phyloP scores from a whole-genome alignment of 305 asterid genomes.

The Euphrasia arctica region DNA sequence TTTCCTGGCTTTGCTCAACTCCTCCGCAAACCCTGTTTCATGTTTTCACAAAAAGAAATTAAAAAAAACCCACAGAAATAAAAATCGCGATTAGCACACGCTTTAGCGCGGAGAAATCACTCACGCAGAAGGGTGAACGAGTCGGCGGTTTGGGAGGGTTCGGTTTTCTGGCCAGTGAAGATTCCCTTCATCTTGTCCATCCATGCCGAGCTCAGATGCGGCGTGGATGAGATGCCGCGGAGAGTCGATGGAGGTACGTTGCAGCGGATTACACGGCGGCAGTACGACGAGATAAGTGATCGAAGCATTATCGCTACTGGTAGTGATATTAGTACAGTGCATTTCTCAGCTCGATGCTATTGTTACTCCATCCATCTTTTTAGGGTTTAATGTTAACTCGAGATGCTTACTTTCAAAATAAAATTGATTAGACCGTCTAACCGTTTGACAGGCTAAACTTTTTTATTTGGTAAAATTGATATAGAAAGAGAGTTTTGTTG shows the following conservation, averaged over 20 bases:
- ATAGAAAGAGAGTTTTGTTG: no score
- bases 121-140: conserved; percentile 77
- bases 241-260: conserved; percentile 28
- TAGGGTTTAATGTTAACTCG: background rate
- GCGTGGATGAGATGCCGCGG: conserved; percentile 59
- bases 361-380: background rate
- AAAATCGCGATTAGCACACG: background rate
- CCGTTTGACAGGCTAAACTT: no score
- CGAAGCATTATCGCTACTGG: conserved; percentile 28
- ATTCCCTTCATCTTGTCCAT: conserved; percentile 75
- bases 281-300: conserved; percentile 21
- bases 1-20: conserved; percentile 76
- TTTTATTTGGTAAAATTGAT: no score
- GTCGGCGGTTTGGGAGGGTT: conserved; percentile 34
- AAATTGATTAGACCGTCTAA: no score
- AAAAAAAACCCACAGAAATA: background rate
- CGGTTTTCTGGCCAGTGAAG: conserved; percentile 54
- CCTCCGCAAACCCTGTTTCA: conserved; percentile 64
- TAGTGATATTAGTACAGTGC: background rate
- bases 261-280: conserved; percentile 22
- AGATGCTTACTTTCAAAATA: no score
- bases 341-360: background rate
- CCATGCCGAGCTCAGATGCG: conserved; percentile 69
- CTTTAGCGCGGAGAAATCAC: conserved; percentile 10
- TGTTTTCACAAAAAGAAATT: background rate